phyloP scores from a whole-genome alignment of 345 rosid genomes.

The Balakata baccata region DNA sequence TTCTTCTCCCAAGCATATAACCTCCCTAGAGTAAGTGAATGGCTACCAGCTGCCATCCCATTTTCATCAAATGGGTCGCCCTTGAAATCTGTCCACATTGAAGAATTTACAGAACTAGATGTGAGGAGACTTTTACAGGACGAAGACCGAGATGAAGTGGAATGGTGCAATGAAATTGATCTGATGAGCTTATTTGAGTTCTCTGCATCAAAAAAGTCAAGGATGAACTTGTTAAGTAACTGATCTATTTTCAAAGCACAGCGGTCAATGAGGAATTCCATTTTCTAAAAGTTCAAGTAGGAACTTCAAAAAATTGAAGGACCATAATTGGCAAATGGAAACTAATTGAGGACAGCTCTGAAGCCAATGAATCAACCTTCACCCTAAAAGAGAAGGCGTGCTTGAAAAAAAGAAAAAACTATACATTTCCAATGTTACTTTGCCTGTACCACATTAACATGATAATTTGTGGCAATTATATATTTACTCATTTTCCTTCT shows the following conservation, averaged over 20 bases:
- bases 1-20: slow-evolving; percentile 51
- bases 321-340: background rate
- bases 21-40: slow-evolving; percentile 35
- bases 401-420: no score
- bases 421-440: no score
- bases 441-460: background rate
- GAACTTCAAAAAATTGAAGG: background rate
- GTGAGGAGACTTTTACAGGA: slow-evolving; percentile 34
- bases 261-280: background rate
- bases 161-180: slow-evolving; percentile 30
- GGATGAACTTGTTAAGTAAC: background rate
- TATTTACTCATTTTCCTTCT: background rate
- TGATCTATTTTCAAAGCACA: background rate
- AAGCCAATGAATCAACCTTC: no score
- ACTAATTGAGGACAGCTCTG: no score
- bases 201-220: slow-evolving; percentile 27
- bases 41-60: slow-evolving; percentile 42
- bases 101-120: slow-evolving; percentile 32
- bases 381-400: background rate
- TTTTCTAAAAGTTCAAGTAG: background rate
- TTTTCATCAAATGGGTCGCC: slow-evolving; percentile 28
- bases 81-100: slow-evolving; percentile 30
- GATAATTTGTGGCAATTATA: background rate
- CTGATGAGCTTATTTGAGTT: slow-evolving; percentile 34
- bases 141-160: slow-evolving; percentile 30